These are phyloP conservation scores for Mollisiaceae sp. DNA, from an alignment of 2,329 filamentous ascomycete genomes.

Conservation along the genomic window DNA sequence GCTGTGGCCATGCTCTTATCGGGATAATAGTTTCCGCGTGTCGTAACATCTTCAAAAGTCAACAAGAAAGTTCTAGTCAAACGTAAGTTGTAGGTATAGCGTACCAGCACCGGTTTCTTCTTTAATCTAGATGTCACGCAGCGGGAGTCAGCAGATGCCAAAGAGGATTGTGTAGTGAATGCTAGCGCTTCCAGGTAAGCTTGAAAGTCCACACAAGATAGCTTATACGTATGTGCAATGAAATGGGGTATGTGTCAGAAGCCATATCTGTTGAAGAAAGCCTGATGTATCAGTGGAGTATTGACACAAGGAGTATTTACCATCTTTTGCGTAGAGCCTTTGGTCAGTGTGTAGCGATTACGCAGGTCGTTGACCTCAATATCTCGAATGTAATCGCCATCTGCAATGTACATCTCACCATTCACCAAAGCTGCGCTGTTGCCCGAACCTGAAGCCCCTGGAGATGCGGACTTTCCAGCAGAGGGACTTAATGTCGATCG, in stretches of 20 bases:
- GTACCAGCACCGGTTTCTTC: slow-evolving; percentile 99
- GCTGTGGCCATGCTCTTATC: slow-evolving; percentile 98
- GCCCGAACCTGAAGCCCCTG: slow-evolving; percentile 33
- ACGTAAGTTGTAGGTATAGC: slow-evolving; percentile 59
- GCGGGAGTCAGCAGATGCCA: slow-evolving; percentile 92
- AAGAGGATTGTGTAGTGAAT: slow-evolving; percentile 66
- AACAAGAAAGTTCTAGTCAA: slow-evolving; percentile 55
- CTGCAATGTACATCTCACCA: slow-evolving; percentile 89
- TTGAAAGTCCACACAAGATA: slow-evolving; percentile 63
- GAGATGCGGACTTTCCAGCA: slow-evolving; percentile 38
- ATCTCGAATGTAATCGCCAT: slow-evolving; percentile 98
- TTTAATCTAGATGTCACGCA: slow-evolving; percentile 96
- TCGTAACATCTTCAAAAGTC: slow-evolving; percentile 92
- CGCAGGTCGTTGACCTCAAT: slow-evolving; percentile 98
- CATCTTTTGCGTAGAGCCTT: slow-evolving; percentile 98
- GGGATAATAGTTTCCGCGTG: slow-evolving; percentile 92
- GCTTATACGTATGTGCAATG: slow-evolving; percentile 41
- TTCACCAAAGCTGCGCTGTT: slow-evolving; percentile 64
- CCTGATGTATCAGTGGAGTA: slow-evolving; percentile 68
- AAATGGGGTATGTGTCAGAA: slow-evolving; percentile 40
- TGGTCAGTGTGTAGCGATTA: slow-evolving; percentile 96
- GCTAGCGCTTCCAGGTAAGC: slow-evolving; percentile 74
- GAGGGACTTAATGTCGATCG: slow-evolving; percentile 48
- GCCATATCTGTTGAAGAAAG: slow-evolving; percentile 41
- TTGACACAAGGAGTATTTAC: slow-evolving; percentile 83